Base-by-base conservation (phyloP, 805 yeast species). In the Pichia ethanolica region DNA sequence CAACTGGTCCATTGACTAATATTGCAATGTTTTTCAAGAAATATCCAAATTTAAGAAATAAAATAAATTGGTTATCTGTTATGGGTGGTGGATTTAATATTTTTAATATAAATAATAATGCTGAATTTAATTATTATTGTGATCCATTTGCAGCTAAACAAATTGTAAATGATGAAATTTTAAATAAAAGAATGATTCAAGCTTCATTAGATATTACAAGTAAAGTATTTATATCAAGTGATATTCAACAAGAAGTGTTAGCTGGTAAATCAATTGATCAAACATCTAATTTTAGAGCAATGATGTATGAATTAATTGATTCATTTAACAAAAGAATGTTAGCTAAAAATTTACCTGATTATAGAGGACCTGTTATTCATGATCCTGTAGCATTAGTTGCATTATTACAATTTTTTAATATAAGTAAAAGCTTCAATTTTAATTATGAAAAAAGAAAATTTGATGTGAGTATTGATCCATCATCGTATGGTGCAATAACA, bases 1-100 rank as follows among this genome's bases (percentile, higher is more conserved):
- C 89, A 7, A 81, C 89, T 0, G 96, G 96, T 0, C 78, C 95
- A 0, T 67, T 85, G 56, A 89, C 96, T 5, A 84, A 88, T 58
- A 62, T 86, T 13, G 83, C 89, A 0, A 61, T 71, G 3, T 67
- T 89, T 38, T 71, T 85, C 36, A 55, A 62, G 28, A 65, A 65
- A 40, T 74, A 76, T 56, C 95, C 95, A 0, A 76, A 78, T 25
- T 57, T 78, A 13, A 73, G 68, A 49, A 41, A 63, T 2, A 70
- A 74, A 46, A 70, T 89, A 46, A 73, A 72, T 46, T 73, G 66
- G 46, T 63, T 89, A 14, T 71, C 86, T 11, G 74, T 86, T 25
- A 87, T 89, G 95, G 96, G 96, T 12, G 95, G 95, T 2, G 78
- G 75, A 0, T 61, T 77, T 48, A 49, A 56, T 9, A 45, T 45